A percentile compares a stretch with the other conserved stretches of the same genome.
Evolutionary conservation across 2,329 filamentous ascomycete species (phyloP).

Genomic region (Catunica adiposa): DNA sequence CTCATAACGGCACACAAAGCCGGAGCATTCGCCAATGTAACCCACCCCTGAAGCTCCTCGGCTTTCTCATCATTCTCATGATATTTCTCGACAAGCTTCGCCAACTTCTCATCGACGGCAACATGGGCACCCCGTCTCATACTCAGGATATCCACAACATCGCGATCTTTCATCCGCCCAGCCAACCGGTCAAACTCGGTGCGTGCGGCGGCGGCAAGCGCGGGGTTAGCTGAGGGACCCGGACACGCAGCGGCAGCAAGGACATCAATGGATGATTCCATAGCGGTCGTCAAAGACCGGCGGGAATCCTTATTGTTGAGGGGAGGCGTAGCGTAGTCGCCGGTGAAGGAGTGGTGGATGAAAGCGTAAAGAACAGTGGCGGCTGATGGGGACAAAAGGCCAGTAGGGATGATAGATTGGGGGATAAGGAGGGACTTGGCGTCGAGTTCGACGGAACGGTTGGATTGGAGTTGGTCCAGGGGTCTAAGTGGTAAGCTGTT

Average conservation of each 20-base stretch:
- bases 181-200: not conserved
- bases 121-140: constrained; percentile 8
- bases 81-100: constrained; percentile 3
- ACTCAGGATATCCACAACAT: constrained; percentile 8
- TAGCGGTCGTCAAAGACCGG: constrained; percentile 13
- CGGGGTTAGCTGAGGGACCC: constrained; percentile 4
- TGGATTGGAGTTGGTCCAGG: constrained; percentile 4
- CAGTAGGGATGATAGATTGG: constrained; percentile 4
- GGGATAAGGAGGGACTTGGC: constrained; percentile 10
- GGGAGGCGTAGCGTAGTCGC: constrained; percentile 1
- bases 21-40: constrained; percentile 10
- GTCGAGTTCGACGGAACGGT: constrained; percentile 10
- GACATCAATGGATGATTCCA: constrained; percentile 12
- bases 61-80: constrained; percentile 3
- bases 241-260: constrained; percentile 6
- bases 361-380: constrained; percentile 11
- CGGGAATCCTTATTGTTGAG: not conserved
- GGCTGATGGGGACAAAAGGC: constrained; percentile 5
- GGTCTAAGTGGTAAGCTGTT: not conserved
- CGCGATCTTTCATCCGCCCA: constrained; percentile 10
- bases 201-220: not conserved
- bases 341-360: constrained; percentile 13
- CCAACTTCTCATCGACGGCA: constrained; percentile 6
- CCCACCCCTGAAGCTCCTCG: constrained; percentile 6
- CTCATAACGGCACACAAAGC: constrained; percentile 6